Percentiles rank a stretch among this genome's conserved stretches.
Evolutionary conservation across 2,329 filamentous ascomycete species (phyloP).

Genomic region (Cercospora nicotianae): DNA sequence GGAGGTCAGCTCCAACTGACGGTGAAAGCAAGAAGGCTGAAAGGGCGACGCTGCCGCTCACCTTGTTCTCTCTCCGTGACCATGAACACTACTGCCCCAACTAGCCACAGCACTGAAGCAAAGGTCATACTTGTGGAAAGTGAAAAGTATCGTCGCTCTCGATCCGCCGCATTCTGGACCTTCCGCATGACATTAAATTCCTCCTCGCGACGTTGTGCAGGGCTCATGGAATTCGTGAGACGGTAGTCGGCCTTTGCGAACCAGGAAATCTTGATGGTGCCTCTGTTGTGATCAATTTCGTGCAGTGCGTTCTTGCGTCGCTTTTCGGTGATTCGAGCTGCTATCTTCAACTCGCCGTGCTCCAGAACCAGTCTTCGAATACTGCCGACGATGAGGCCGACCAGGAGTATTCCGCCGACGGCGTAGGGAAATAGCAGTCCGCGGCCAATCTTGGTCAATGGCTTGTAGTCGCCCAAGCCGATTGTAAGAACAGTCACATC

Average conservation of each 20-base stretch:
- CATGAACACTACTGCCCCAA: constrained; percentile 54
- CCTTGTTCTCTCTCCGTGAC: constrained; percentile 47
- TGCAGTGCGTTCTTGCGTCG: constrained; percentile 47
- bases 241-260: constrained; percentile 46
- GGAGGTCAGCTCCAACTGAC: neutral
- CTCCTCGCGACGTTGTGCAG: constrained; percentile 46
- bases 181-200: constrained; percentile 53
- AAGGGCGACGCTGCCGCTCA: neutral
- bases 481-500: constrained; percentile 59
- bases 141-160: constrained; percentile 46
- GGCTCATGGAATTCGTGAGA: constrained; percentile 42
- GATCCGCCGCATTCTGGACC: constrained; percentile 45
- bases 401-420: constrained; percentile 55
- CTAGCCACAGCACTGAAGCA: constrained; percentile 48
- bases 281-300: constrained; percentile 41
- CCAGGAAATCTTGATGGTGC: constrained; percentile 46
- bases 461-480: constrained; percentile 54
- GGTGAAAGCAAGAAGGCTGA: neutral
- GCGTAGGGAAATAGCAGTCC: constrained; percentile 56
- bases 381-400: constrained; percentile 58
- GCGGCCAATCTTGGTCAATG: constrained; percentile 52
- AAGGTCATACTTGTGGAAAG: constrained; percentile 41
- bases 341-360: constrained; percentile 53
- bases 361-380: constrained; percentile 54
- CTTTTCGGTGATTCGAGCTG: constrained; percentile 52